Conservation (phyloP, 164 flowering plant species). For the Santalum album region DNA sequence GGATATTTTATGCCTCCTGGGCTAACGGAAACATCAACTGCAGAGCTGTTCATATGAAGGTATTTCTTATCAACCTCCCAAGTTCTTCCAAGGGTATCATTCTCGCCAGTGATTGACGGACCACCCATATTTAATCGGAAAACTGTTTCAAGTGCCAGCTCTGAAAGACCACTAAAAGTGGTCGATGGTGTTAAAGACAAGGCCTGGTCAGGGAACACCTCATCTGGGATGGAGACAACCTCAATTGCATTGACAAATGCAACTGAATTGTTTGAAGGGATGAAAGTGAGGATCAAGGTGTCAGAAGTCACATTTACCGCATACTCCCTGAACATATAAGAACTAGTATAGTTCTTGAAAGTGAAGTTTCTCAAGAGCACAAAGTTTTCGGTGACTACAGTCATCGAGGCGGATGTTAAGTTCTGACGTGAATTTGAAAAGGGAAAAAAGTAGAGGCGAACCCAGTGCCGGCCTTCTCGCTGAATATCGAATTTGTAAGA, state of each 20-base stretch:
- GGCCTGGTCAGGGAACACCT: conserved; percentile 54
- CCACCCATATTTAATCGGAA: conserved; percentile 85
- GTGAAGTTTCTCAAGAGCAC: conserved; percentile 66
- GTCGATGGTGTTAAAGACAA: conserved; percentile 29
- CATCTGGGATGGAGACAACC: conserved; percentile 70
- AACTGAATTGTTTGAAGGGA: conserved; percentile 55
- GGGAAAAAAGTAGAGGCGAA: conserved; percentile 56
- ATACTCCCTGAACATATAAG: conserved; percentile 63
- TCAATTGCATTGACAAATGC: conserved; percentile 79
- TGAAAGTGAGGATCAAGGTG: conserved; percentile 40
- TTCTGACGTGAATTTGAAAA: conserved; percentile 28
- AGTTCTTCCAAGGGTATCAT: conserved; percentile 76
- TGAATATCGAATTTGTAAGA: conserved; percentile 58
- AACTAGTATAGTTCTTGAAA: conserved; percentile 42
- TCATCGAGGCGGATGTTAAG: conserved; percentile 41
- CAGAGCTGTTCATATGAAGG: conserved; percentile 73
- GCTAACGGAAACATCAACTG: conserved; percentile 34
- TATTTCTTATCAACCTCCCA: conserved; percentile 67
- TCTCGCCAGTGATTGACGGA: conserved; percentile 56
- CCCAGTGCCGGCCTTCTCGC: conserved; percentile 63
- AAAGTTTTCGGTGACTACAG: conserved; percentile 46
- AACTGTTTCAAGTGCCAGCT: conserved; percentile 59
- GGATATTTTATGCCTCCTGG: conserved; percentile 37
- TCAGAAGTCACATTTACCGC: conserved; percentile 53
- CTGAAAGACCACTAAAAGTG: conserved; percentile 44